A percentile compares a stretch with the other conserved stretches of the same genome.
These are phyloP conservation scores for Thielaviopsis ethacetica DNA, from an alignment of 2,329 filamentous ascomycete species.

Conservation along the genomic window DNA sequence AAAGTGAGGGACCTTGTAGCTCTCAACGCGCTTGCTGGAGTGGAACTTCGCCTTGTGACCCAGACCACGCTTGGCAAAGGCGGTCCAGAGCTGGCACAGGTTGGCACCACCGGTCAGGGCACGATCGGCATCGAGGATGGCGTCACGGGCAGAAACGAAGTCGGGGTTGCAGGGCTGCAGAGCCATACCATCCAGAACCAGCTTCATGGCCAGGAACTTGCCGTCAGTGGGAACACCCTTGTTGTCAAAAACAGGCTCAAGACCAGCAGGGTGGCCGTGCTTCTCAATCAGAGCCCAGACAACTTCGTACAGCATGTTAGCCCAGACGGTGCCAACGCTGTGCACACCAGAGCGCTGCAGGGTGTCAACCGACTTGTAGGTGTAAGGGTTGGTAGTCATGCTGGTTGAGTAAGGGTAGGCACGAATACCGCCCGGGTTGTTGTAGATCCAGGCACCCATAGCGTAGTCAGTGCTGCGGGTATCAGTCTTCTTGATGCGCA, in stretches of 20 bases:
- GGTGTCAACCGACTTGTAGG: constrained; percentile 28
- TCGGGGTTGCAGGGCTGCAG: constrained; percentile 40
- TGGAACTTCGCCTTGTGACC: constrained; percentile 23
- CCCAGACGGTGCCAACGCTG: constrained; percentile 35
- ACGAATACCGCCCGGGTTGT: constrained; percentile 29
- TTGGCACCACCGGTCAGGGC: constrained; percentile 34
- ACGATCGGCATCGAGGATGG: constrained; percentile 38
- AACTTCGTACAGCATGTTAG: constrained; percentile 36
- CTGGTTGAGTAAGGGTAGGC: constrained; percentile 34
- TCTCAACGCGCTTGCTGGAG: constrained; percentile 18
- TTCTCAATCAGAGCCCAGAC: constrained; percentile 42
- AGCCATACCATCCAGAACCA: constrained; percentile 34
- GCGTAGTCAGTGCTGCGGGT: constrained; percentile 29
- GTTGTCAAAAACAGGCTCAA: constrained; percentile 24
- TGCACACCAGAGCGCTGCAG: constrained; percentile 23
- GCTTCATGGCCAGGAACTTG: constrained; percentile 33
- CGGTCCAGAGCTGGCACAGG: constrained; percentile 35
- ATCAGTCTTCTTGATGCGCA: constrained; percentile 29
- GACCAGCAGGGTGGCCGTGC: constrained; percentile 31
- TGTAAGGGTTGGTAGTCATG: constrained; percentile 31
- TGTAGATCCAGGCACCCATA: constrained; percentile 33
- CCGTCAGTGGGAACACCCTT: constrained; percentile 35
- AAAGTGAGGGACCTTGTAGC: constrained; percentile 17
- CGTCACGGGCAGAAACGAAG: constrained; percentile 35
- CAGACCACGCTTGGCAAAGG: constrained; percentile 40